Evolutionary conservation across 225 moss, liverwort and hornwort genomes (phyloP).

Genomic region (Marchantia paleacea): DNA sequence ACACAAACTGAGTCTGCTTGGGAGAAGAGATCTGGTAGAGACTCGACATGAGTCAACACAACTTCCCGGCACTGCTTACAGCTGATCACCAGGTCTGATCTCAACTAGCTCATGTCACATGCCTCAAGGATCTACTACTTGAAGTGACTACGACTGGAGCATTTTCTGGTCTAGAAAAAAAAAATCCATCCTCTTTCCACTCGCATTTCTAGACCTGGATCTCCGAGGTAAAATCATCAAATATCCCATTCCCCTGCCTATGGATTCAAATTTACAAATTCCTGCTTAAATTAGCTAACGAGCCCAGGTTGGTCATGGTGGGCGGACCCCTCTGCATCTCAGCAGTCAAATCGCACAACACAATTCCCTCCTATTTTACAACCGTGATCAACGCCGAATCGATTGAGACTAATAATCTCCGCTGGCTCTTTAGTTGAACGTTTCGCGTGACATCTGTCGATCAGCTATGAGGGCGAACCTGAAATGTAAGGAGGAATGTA

Average conservation of each 20-base stretch:
- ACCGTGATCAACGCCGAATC: not conserved
- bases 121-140: not conserved
- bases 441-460: not conserved
- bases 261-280: not conserved
- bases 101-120: not conserved
- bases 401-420: not conserved
- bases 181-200: not conserved
- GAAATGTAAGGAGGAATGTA: not conserved
- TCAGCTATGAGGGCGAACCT: not conserved
- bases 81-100: not conserved
- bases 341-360: not conserved
- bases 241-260: not conserved
- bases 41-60: not conserved
- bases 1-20: not conserved
- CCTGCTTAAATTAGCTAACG: not conserved
- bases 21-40: not conserved
- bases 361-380: not conserved
- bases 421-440: not conserved
- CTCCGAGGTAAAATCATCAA: not conserved
- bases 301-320: not conserved
- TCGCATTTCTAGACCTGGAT: not conserved
- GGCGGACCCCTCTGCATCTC: not conserved
- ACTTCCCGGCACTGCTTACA: not conserved
- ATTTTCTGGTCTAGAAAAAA: not conserved
- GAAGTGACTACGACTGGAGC: not conserved